Conservation (phyloP, 176 grass and related monocot species). For the Oryza punctata region DNA sequence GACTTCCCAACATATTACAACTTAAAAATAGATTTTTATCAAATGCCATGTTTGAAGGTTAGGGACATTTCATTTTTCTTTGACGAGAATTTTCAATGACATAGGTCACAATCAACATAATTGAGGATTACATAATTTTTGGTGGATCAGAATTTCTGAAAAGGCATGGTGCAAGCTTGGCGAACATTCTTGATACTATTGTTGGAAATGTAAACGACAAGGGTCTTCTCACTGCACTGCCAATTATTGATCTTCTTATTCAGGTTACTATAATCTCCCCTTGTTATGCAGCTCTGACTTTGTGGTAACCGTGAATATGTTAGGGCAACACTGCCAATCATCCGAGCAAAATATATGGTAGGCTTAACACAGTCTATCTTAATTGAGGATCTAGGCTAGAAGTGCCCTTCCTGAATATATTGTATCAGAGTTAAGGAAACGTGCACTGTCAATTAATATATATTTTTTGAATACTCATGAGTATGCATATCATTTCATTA, state of each 20-base stretch:
- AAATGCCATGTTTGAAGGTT: slow-evolving; percentile 7
- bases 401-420: slow-evolving; percentile 13
- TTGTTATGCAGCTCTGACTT: slow-evolving; percentile 19
- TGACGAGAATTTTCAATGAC: slow-evolving; percentile 13
- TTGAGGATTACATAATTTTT: slow-evolving; percentile 93
- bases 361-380: not conserved
- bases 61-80: slow-evolving; percentile 22
- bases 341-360: not conserved
- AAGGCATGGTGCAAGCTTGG: slow-evolving; percentile 71
- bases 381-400: not conserved
- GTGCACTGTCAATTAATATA: slow-evolving; percentile 18
- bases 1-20: not conserved
- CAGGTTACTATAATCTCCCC: slow-evolving; percentile 63
- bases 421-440: not conserved
- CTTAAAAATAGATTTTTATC: slow-evolving; percentile 13
- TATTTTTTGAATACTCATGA: too few species aligned
- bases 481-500: too few species aligned
- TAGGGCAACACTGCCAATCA: slow-evolving; percentile 2
- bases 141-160: slow-evolving; percentile 89
- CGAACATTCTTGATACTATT: slow-evolving; percentile 79
- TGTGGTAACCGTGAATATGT: slow-evolving; percentile 23
- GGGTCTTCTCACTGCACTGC: slow-evolving; percentile 72
- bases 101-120: slow-evolving; percentile 73
- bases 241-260: slow-evolving; percentile 83
- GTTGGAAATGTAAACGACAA: slow-evolving; percentile 95